phyloP scores from a whole-genome alignment of 2,329 filamentous ascomycete genomes.

The Paecilomyces variotii region DNA sequence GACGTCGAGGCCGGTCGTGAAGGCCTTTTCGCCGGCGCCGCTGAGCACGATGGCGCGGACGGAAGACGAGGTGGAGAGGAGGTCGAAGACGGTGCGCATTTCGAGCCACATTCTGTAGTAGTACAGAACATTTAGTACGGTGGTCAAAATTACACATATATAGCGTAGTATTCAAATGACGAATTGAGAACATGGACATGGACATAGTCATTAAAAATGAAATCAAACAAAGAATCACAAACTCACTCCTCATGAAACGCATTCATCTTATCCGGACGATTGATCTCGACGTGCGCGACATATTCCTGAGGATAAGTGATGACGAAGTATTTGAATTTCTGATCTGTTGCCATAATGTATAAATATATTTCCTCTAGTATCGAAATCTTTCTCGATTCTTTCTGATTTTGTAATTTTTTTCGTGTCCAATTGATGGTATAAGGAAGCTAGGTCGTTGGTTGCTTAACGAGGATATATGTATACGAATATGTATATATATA shows the following conservation, averaged over 20 bases:
- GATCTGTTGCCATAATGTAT: neutral
- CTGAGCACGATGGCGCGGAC: conserved; percentile 73
- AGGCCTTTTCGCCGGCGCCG: conserved; percentile 73
- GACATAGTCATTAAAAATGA: neutral
- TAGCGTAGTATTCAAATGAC: too few relatives aligned
- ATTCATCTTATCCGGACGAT: conserved; percentile 79
- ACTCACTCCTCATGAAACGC: conserved; percentile 63
- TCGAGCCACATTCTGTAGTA: conserved; percentile 69
- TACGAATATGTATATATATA: too few relatives aligned
- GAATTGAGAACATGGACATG: too few relatives aligned
- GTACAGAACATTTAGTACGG: conserved; percentile 1
- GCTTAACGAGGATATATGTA: too few relatives aligned
- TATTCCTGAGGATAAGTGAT: conserved; percentile 62
- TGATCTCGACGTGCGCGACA: conserved; percentile 88
- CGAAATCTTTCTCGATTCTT: too few relatives aligned
- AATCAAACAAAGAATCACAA: neutral
- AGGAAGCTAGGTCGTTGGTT: too few relatives aligned
- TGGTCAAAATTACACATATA: neutral
- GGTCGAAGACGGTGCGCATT: conserved; percentile 62
- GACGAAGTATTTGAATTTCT: conserved; percentile 53
- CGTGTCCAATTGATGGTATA: neutral
- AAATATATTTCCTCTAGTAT: too few relatives aligned
- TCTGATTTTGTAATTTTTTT: neutral
- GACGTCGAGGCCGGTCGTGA: conserved; percentile 81
- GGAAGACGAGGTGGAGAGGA: conserved; percentile 62